Conservation (phyloP, 1,284 basidiomycete genomes). For the Cryptococcus amylolentus region DNA sequence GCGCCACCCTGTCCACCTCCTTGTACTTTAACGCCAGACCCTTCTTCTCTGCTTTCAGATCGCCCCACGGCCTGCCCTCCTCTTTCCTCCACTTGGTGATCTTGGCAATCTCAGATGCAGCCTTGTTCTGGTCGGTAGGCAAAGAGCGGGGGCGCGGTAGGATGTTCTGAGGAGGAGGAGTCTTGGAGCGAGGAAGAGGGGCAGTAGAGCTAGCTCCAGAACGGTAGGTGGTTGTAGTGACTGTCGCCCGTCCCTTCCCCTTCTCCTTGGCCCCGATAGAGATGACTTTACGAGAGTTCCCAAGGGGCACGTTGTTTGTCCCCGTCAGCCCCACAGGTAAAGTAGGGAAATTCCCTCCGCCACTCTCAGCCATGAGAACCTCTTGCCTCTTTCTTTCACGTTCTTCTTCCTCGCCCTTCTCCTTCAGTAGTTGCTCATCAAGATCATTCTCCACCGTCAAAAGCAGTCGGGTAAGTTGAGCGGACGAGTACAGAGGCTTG, state of each 20-base stretch:
- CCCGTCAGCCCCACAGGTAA: constrained; percentile 18
- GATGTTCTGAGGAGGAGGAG: constrained; percentile 23
- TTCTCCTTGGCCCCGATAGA: constrained; percentile 25
- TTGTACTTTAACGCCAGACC: constrained; percentile 27
- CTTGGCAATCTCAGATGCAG: constrained; percentile 35
- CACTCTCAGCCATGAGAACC: constrained; percentile 32
- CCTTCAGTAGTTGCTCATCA: constrained; percentile 30
- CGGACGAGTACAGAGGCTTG: constrained; percentile 32
- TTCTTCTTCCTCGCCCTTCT: constrained; percentile 33
- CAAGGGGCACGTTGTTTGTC: constrained; percentile 2
- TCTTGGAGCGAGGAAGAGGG: constrained; percentile 5
- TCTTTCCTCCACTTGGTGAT: constrained; percentile 26
- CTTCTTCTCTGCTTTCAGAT: constrained; percentile 30
- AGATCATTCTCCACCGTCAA: constrained; percentile 38
- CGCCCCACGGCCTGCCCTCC: constrained; percentile 41
- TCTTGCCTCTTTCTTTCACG: constrained; percentile 30
- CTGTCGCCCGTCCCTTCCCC: constrained; percentile 36
- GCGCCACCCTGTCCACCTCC: constrained; percentile 14
- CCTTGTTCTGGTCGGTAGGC: constrained; percentile 25
- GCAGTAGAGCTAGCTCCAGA: constrained; percentile 7
- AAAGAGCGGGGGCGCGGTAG: constrained; percentile 28
- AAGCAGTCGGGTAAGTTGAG: constrained; percentile 41
- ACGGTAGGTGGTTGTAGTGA: constrained; percentile 31
- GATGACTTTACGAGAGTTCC: constrained; percentile 24
- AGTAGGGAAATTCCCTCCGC: constrained; percentile 46